Conservation (phyloP, 345 rosid genomes). For the Passiflora organensis region DNA sequence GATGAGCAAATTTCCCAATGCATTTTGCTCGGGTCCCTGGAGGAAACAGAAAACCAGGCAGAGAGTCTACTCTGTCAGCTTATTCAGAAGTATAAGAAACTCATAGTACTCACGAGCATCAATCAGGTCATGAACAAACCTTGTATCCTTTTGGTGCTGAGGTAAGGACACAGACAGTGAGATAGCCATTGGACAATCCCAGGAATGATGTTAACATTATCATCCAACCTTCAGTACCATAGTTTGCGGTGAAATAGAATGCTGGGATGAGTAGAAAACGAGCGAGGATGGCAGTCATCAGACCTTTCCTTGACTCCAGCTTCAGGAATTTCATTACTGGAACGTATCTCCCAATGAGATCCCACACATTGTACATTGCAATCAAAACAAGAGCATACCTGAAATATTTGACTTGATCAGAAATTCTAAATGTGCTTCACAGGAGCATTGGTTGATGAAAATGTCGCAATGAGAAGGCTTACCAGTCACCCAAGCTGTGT, state of each 20-base stretch:
- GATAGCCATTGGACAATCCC: slow-evolving; percentile 67
- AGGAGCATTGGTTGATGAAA: too few species aligned
- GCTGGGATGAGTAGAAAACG: slow-evolving; percentile 62
- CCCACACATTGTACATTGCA: slow-evolving; percentile 64
- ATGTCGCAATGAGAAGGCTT: slow-evolving; percentile 8
- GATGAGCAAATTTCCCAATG: slow-evolving; percentile 58
- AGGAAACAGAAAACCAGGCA: neutral
- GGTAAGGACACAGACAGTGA: slow-evolving; percentile 73
- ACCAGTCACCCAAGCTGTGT: slow-evolving; percentile 69
- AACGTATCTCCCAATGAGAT: slow-evolving; percentile 53
- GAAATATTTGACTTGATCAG: too few species aligned
- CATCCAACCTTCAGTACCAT: slow-evolving; percentile 87
- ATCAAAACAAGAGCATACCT: slow-evolving; percentile 76
- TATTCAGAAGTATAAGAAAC: neutral
- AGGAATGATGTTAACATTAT: slow-evolving; percentile 60
- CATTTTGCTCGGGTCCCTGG: slow-evolving; percentile 71
- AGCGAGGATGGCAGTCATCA: slow-evolving; percentile 32
- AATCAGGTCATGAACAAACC: slow-evolving; percentile 23
- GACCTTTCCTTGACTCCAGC: slow-evolving; percentile 56
- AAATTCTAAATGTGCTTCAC: too few species aligned
- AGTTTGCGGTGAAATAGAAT: slow-evolving; percentile 71
- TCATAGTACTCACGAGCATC: neutral
- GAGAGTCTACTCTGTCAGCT: neutral
- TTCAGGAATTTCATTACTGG: slow-evolving; percentile 44
- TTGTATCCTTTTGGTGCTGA: slow-evolving; percentile 79